Base-by-base conservation (phyloP, 495 filamentous ascomycete genomes). In the Penicillium lividum region DNA sequence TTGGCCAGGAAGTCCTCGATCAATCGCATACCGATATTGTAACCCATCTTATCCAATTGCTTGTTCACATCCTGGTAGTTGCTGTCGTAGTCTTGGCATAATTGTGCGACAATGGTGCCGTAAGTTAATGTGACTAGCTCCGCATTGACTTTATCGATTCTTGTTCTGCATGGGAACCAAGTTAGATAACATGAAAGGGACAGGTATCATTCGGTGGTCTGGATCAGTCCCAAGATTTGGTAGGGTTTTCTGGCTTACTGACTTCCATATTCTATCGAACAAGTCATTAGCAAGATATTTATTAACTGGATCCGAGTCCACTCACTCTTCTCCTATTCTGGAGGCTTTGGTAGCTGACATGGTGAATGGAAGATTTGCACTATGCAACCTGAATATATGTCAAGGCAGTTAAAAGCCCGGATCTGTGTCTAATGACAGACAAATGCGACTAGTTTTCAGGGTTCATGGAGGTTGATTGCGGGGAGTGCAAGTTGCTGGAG, bases 1-100 rank as follows among this genome's bases (percentile, higher is more conserved):
- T 97, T 97, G 60, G 94, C 94, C 40, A 98, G 86, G 71, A 96
- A 98, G 72, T 98, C 94, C 65, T 98, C 94, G 70, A 98, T 97
- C 63, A 98, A 78, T 28, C 94, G 89, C 72, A 98, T 82, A 7
- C 94, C 94, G 57, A 98, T 98, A 64, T 97, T 97, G 80, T 98
- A 96, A 38, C 94, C 94, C 94, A 98, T 98, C 76, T 92, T 95
- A 68, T 98, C 94, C 46, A 98, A 80, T 70, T 98, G 94, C 75
- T 91, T 91, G 77, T 98, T 98, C 70, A 83, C 93, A 70, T 98
- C 90, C 51, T 84, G 80, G 66, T 98, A 98, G 73, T 97, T 89
- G 59, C 85, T 86, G 60, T 97, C 91, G 67, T 89, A 96, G 79
- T 98, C 94, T 71, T 93, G 92, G 77, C 92, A 97, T 53, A 98